These are phyloP conservation scores for Orychophragmus violaceus DNA, from an alignment of 345 rosid genomes.

Conservation along the genomic window DNA sequence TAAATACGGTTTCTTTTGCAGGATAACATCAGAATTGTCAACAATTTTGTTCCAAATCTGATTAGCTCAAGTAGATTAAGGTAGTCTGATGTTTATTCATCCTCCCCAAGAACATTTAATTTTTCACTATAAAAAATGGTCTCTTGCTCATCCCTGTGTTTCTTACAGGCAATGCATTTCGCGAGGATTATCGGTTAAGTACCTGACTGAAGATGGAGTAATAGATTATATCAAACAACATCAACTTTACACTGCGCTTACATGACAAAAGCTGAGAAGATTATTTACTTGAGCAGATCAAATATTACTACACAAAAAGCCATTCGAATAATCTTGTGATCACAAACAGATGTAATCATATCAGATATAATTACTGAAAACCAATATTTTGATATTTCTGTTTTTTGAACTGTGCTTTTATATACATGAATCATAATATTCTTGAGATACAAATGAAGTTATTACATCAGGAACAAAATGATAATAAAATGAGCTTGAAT, in stretches of 20 bases:
- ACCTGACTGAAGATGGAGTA: constrained; percentile 66
- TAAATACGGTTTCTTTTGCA: constrained; percentile 24
- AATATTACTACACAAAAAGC: background rate
- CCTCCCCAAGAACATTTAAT: background rate
- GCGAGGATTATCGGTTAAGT: constrained; percentile 68
- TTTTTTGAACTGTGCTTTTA: no score
- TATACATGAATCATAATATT: no score
- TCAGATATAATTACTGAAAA: background rate
- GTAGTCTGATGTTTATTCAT: constrained; percentile 24
- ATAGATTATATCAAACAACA: constrained; percentile 48
- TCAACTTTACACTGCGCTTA: constrained; percentile 34
- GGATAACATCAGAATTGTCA: constrained; percentile 57
- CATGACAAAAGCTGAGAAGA: constrained; percentile 8
- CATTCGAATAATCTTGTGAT: background rate
- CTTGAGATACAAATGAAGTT: no score
- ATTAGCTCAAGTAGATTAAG: constrained; percentile 84
- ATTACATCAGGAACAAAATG: no score
- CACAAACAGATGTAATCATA: background rate
- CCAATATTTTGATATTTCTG: background rate
- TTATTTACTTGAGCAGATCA: background rate
- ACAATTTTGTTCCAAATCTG: constrained; percentile 65
- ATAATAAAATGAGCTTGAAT: no score
- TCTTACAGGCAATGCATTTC: constrained; percentile 68
- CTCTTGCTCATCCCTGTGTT: background rate
- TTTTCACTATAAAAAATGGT: background rate